Conservation (phyloP, 2,329 filamentous ascomycete genomes). For the Seiridium cupressi region DNA sequence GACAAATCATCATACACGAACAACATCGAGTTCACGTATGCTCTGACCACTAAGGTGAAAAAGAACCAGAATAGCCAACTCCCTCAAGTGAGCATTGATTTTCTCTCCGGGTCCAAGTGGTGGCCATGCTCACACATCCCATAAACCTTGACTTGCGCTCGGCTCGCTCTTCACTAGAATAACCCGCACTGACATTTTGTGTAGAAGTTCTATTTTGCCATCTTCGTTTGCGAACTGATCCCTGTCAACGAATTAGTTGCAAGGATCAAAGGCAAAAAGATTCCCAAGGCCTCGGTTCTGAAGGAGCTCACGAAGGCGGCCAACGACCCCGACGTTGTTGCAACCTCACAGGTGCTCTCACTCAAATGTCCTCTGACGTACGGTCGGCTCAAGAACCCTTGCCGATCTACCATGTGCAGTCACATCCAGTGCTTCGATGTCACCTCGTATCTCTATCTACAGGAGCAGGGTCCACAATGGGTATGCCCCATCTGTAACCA, state of each 20-base stretch:
- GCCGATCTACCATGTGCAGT: conserved; percentile 74
- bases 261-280: conserved; percentile 66
- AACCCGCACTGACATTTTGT: conserved; percentile 1
- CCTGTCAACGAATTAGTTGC: conserved; percentile 70
- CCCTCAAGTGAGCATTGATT: conserved; percentile 24
- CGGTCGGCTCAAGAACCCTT: conserved; percentile 75
- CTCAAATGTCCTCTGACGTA: conserved; percentile 92
- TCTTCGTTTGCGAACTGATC: conserved; percentile 74
- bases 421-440: conserved; percentile 97
- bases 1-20: conserved; percentile 70
- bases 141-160: conserved; percentile 14
- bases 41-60: conserved; percentile 80
- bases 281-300: conserved; percentile 79
- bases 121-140: conserved; percentile 1
- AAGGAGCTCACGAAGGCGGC: conserved; percentile 78
- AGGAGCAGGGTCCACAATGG: conserved; percentile 97
- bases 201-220: conserved; percentile 70
- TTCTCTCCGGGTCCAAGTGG: conserved; percentile 15
- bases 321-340: conserved; percentile 83
- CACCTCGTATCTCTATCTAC: conserved; percentile 84
- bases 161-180: not conserved
- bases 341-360: conserved; percentile 84
- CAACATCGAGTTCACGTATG: conserved; percentile 83
- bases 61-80: conserved; percentile 20
- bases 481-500: conserved; percentile 93